Conservation (phyloP, 345 rosid species). For the Raphanus raphanistrum region DNA sequence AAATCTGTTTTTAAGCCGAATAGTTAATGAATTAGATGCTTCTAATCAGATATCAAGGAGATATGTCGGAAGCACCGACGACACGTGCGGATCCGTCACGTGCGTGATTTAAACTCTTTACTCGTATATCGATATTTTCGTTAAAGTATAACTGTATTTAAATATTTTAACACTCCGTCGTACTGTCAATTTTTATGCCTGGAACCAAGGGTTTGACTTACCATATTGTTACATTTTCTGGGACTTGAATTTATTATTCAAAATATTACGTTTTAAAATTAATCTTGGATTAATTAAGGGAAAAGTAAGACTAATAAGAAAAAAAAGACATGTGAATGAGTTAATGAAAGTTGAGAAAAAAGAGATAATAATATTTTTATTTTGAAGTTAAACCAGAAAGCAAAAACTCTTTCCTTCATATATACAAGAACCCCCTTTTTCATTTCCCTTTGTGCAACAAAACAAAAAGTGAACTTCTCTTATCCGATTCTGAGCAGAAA, state of each 20-base stretch:
- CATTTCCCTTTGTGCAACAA: slow-evolving; percentile 22
- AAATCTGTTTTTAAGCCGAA: slow-evolving; percentile 21
- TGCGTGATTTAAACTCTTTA: slow-evolving; percentile 35
- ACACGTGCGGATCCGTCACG: slow-evolving; percentile 43
- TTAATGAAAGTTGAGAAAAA: slow-evolving; percentile 41
- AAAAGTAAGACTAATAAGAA: neutral
- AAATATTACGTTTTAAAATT: neutral
- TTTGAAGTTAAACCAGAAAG: neutral
- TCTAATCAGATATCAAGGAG: slow-evolving; percentile 43
- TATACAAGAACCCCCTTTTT: slow-evolving; percentile 34
- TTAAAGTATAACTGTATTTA: neutral
- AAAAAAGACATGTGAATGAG: slow-evolving; percentile 41
- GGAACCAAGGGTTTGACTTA: slow-evolving; percentile 45
- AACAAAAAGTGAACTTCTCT: slow-evolving; percentile 35
- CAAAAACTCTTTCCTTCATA: slow-evolving; percentile 38
- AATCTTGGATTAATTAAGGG: slow-evolving; percentile 7
- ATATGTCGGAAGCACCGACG: slow-evolving; percentile 35
- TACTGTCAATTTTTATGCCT: slow-evolving; percentile 40
- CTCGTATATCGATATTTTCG: slow-evolving; percentile 24
- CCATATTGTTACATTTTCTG: slow-evolving; percentile 26
- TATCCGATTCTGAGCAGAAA: slow-evolving; percentile 37
- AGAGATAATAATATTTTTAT: slow-evolving; percentile 12
- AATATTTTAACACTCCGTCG: slow-evolving; percentile 28
- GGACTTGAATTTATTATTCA: neutral
- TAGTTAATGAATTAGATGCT: slow-evolving; percentile 51